These are phyloP conservation scores for Halenospora varia DNA, from an alignment of 495 filamentous ascomycete species.

Conservation along the genomic window DNA sequence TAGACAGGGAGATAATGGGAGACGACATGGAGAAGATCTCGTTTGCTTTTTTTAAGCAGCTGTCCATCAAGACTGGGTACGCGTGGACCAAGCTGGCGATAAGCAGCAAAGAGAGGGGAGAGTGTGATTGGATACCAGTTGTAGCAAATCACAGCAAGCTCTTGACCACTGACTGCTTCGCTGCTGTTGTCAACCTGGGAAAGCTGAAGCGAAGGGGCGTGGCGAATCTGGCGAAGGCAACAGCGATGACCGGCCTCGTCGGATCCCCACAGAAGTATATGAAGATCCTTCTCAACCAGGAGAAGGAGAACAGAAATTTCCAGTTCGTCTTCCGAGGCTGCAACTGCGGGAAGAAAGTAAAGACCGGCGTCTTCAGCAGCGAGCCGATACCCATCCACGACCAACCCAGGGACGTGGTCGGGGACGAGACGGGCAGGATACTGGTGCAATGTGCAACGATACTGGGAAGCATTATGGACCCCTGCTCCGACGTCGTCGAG, in stretches of 20 bases:
- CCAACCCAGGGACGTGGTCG: not conserved
- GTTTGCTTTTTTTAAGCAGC: constrained; percentile 24
- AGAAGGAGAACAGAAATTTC: constrained; percentile 10
- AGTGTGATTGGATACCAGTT: constrained; percentile 13
- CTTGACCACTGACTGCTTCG: constrained; percentile 22
- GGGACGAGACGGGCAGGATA: constrained; percentile 23
- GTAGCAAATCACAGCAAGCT: constrained; percentile 7
- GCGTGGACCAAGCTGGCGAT: constrained; percentile 25
- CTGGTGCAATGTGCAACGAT: constrained; percentile 24
- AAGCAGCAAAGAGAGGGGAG: constrained; percentile 14
- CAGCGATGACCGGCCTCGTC: constrained; percentile 12
- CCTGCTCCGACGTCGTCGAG: constrained; percentile 7
- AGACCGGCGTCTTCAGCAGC: constrained; percentile 15
- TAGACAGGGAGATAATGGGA: constrained; percentile 12
- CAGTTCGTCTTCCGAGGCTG: constrained; percentile 24
- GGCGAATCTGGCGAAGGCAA: constrained; percentile 5
- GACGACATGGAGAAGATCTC: constrained; percentile 21
- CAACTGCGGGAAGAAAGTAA: constrained; percentile 24
- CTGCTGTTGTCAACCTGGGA: constrained; percentile 21
- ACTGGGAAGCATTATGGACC: constrained; percentile 19
- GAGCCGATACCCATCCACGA: constrained; percentile 14
- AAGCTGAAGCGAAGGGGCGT: constrained; percentile 7
- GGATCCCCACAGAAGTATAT: constrained; percentile 19
- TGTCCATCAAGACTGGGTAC: constrained; percentile 20
- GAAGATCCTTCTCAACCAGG: constrained; percentile 15